Conservation (phyloP, 2,329 filamentous ascomycete species). For the Curvularia eragrostidis region DNA sequence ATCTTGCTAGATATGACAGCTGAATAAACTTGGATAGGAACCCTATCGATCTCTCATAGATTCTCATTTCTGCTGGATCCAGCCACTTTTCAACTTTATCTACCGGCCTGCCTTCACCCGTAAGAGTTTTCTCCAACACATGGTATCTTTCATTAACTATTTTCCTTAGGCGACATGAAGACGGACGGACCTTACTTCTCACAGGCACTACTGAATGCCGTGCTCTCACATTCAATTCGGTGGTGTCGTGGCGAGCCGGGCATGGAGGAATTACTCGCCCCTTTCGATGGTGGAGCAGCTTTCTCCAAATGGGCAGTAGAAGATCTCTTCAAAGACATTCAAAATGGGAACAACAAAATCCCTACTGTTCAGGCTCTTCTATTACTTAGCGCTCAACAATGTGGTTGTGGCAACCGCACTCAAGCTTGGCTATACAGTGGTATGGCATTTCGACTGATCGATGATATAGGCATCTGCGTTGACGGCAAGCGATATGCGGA, state of each 20-base stretch:
- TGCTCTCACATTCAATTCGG: background rate
- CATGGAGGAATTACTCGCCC: background rate
- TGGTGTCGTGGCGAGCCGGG: background rate
- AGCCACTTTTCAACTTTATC: background rate
- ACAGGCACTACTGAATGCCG: background rate
- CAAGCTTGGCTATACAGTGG: background rate
- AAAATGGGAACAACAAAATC: background rate
- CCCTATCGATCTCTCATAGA: background rate
- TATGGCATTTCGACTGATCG: background rate
- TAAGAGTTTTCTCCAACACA: background rate
- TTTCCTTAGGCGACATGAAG: background rate
- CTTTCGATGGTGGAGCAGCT: background rate
- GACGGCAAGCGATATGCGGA: background rate
- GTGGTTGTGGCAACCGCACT: background rate
- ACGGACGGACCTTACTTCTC: background rate
- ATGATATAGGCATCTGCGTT: background rate
- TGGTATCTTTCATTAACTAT: background rate
- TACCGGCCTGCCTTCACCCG: background rate
- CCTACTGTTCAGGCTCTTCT: background rate
- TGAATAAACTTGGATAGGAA: background rate
- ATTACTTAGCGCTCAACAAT: background rate
- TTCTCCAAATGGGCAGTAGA: background rate
- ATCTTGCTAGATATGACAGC: background rate
- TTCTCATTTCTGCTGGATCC: background rate
- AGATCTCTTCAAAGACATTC: background rate